Conservation (phyloP, 1,284 basidiomycete species). For the Fomitiporia mediterranea region DNA sequence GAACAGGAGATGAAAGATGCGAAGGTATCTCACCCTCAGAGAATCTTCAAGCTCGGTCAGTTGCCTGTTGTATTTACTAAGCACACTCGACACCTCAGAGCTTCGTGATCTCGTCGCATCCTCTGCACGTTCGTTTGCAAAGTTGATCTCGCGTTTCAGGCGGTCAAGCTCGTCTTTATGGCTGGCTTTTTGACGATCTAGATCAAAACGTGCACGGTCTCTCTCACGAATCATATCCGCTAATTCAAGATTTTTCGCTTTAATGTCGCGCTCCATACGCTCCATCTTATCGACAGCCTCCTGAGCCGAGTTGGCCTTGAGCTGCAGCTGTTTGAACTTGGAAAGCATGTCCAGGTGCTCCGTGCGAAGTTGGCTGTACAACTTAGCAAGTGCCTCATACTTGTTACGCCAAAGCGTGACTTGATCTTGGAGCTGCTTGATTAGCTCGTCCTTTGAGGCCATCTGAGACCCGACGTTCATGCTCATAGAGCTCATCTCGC, state of each 20-base stretch:
- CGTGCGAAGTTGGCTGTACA: constrained; percentile 96
- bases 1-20: neutral
- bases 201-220: constrained; percentile 92
- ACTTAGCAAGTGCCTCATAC: constrained; percentile 97
- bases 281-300: constrained; percentile 99
- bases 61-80: constrained; percentile 95
- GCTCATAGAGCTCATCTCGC: constrained; percentile 78
- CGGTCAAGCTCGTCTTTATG: constrained; percentile 97
- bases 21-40: constrained; percentile 58
- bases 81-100: constrained; percentile 85
- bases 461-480: constrained; percentile 87
- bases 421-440: constrained; percentile 95
- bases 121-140: constrained; percentile 98
- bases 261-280: constrained; percentile 97
- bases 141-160: constrained; percentile 87
- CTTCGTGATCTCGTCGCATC: constrained; percentile 90
- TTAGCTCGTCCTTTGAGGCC: constrained; percentile 90
- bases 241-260: constrained; percentile 96
- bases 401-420: constrained; percentile 97
- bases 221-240: constrained; percentile 99
- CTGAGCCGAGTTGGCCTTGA: constrained; percentile 97
- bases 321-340: constrained; percentile 96
- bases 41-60: constrained; percentile 94
- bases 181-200: constrained; percentile 91
- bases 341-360: constrained; percentile 97